Percentiles rank a stretch among this genome's conserved stretches.
Conservation (phyloP, 1,139 yeast genomes). For the Meyerozyma guilliermondii region DNA sequence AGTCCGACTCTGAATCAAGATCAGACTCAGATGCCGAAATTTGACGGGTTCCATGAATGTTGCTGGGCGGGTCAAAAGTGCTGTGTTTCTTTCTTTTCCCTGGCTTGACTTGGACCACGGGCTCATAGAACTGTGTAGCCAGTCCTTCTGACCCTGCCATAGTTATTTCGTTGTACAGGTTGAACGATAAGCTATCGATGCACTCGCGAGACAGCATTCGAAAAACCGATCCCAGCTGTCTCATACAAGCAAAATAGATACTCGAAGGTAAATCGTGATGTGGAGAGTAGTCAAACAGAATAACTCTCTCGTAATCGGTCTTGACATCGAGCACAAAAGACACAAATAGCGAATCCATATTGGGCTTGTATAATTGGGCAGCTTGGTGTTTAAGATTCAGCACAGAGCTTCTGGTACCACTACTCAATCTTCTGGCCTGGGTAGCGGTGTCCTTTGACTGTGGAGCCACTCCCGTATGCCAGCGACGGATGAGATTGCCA, state of each 20-base stretch:
- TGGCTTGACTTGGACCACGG: background rate
- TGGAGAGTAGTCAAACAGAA: slow-evolving; percentile 79
- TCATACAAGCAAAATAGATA: slow-evolving; percentile 71
- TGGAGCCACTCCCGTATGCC: slow-evolving; percentile 71
- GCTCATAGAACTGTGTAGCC: slow-evolving; percentile 27
- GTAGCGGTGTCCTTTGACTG: slow-evolving; percentile 14
- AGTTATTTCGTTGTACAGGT: slow-evolving; percentile 66
- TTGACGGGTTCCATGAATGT: background rate
- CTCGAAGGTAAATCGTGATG: slow-evolving; percentile 41
- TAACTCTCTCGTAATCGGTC: slow-evolving; percentile 75
- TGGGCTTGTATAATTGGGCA: slow-evolving; percentile 29
- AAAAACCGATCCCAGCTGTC: slow-evolving; percentile 85
- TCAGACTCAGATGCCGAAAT: slow-evolving; percentile 9
- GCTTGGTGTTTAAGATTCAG: slow-evolving; percentile 32
- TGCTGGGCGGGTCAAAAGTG: background rate
- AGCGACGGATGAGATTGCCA: slow-evolving; percentile 73
- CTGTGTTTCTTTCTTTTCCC: background rate
- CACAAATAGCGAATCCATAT: slow-evolving; percentile 61
- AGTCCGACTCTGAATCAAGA: slow-evolving; percentile 21
- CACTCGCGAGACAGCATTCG: slow-evolving; percentile 73
- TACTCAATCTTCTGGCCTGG: background rate
- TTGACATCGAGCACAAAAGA: slow-evolving; percentile 70
- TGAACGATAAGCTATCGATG: slow-evolving; percentile 59
- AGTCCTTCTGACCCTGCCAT: slow-evolving; percentile 63
- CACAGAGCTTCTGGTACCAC: slow-evolving; percentile 10